phyloP scores from a whole-genome alignment of 345 rosid species.

The Brassica nigra region DNA sequence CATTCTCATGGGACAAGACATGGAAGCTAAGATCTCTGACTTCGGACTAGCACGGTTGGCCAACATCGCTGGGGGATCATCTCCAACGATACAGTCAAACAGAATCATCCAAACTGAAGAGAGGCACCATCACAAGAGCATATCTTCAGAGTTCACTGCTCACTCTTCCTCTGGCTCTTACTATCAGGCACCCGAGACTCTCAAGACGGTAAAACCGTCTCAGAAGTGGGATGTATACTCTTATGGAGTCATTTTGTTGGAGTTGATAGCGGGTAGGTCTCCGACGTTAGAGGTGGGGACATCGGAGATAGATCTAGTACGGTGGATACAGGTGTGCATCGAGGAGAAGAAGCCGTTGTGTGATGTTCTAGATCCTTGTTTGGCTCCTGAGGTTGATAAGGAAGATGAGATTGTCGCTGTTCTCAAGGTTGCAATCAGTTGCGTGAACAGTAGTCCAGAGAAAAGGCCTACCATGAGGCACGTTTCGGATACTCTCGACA shows the following conservation, averaged over 20 bases:
- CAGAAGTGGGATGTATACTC: conserved; percentile 99
- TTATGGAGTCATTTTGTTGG: conserved; percentile 79
- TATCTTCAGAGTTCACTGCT: conserved; percentile 58
- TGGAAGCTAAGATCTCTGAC: conserved; percentile 82
- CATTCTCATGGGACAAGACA: conserved; percentile 74
- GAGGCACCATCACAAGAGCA: conserved; percentile 53
- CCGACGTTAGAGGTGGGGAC: conserved; percentile 60
- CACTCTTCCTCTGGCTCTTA: conserved; percentile 56
- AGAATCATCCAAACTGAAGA: conserved; percentile 61
- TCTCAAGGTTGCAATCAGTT: conserved; percentile 82
- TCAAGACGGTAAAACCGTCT: conserved; percentile 83
- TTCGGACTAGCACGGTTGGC: conserved; percentile 93
- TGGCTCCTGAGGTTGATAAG: conserved; percentile 66
- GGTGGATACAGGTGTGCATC: conserved; percentile 84
- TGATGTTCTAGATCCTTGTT: conserved; percentile 79
- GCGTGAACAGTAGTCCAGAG: conserved; percentile 74
- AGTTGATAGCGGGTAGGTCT: conserved; percentile 71
- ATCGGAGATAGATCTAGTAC: conserved; percentile 71
- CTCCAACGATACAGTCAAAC: conserved; percentile 71
- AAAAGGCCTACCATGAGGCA: conserved; percentile 88
- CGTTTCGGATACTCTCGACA: conserved; percentile 61
- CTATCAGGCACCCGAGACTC: conserved; percentile 90
- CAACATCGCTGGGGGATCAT: conserved; percentile 83
- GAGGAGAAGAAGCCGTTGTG: conserved; percentile 83
- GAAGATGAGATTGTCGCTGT: conserved; percentile 88